Percentiles rank a stretch among this genome's conserved stretches.
Evolutionary conservation across 176 grass and related monocot species (phyloP).

Genomic region (Hordeum marinum): DNA sequence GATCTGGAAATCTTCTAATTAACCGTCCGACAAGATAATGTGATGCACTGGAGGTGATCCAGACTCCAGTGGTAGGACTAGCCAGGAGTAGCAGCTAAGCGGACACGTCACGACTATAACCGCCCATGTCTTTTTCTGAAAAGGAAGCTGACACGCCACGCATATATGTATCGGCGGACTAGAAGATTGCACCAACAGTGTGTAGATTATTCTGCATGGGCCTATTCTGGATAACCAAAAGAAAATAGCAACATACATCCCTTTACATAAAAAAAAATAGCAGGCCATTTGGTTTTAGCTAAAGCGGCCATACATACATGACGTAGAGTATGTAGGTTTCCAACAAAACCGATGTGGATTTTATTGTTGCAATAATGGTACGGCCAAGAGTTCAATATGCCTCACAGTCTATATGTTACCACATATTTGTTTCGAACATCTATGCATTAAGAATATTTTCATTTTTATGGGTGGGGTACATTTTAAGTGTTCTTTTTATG

Average conservation of each 20-base stretch:
- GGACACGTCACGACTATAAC: background rate
- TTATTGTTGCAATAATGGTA: conserved; percentile 14
- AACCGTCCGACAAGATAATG: background rate
- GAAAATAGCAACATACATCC: background rate
- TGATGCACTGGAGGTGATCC: background rate
- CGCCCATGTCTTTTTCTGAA: background rate
- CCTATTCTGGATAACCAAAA: background rate
- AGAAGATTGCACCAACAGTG: background rate
- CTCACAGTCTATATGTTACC: background rate
- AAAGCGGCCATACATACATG: background rate
- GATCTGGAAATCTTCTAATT: background rate
- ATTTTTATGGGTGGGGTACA: too few species aligned
- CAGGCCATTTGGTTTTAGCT: background rate
- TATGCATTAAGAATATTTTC: too few species aligned
- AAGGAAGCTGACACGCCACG: conserved; percentile 14
- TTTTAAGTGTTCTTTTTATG: too few species aligned
- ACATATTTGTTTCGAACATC: too few species aligned
- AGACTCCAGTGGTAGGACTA: background rate
- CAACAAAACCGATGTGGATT: background rate
- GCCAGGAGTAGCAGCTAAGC: background rate
- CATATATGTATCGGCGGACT: background rate
- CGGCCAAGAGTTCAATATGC: background rate
- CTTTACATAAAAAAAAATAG: background rate
- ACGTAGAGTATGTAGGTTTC: background rate
- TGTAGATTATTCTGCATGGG: background rate